Percentiles rank a stretch among this genome's conserved stretches.
phyloP scores from a whole-genome alignment of 306 rosid genomes.

The Lathyrus tuberosus region DNA sequence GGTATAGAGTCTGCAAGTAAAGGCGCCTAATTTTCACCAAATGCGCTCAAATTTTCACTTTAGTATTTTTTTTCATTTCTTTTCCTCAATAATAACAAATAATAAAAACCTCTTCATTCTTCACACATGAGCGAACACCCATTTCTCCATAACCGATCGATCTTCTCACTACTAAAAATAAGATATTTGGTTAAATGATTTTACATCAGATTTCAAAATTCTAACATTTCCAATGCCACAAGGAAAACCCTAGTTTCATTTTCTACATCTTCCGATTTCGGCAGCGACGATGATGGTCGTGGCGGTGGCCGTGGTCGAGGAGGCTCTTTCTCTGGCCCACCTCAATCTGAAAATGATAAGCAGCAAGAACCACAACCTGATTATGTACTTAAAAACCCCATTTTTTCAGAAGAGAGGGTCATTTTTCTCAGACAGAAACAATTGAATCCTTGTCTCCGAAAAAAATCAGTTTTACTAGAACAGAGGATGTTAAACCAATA shows the following conservation, averaged over 20 bases:
- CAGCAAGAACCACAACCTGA: conserved; percentile 33
- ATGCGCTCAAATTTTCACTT: too few relatives aligned
- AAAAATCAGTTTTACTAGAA: conserved; percentile 47
- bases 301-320: conserved; percentile 49
- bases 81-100: too few relatives aligned
- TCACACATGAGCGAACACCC: too few relatives aligned
- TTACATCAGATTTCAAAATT: conserved; percentile 47
- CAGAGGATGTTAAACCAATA: too few relatives aligned
- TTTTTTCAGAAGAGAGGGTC: conserved; percentile 53
- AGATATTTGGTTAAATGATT: too few relatives aligned
- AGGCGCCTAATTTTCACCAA: too few relatives aligned
- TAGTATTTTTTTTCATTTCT: too few relatives aligned
- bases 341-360: conserved; percentile 36
- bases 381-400: conserved; percentile 49
- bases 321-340: conserved; percentile 31
- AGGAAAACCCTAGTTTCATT: conserved; percentile 57
- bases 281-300: conserved; percentile 47
- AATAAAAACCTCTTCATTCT: too few relatives aligned
- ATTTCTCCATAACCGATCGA: too few relatives aligned
- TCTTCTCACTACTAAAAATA: too few relatives aligned
- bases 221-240: conserved; percentile 51
- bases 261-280: conserved; percentile 57
- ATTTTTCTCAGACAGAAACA: conserved; percentile 36
- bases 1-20: too few relatives aligned
- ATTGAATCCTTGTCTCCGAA: conserved; percentile 23